These are phyloP conservation scores for Lophiotrema nucula DNA, from an alignment of 495 filamentous ascomycete species.

Conservation along the genomic window DNA sequence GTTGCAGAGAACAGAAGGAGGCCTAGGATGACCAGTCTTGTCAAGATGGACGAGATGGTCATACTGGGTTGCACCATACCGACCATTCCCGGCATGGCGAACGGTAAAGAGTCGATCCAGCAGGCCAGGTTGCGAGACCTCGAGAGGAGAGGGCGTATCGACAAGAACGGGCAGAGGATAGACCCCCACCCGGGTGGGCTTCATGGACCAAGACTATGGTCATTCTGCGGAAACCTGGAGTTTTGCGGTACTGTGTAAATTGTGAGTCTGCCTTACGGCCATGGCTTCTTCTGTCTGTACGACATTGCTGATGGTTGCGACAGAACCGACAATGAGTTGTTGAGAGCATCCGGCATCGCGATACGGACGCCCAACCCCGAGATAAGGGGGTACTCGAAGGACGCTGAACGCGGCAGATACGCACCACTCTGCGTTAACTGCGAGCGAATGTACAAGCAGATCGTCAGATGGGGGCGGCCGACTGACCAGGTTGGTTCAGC, in stretches of 20 bases:
- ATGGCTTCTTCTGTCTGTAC: too few species aligned
- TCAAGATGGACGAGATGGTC: neutral
- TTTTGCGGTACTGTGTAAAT: neutral
- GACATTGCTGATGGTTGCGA: too few species aligned
- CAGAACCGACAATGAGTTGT: neutral
- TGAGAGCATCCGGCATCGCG: neutral
- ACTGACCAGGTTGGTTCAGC: too few species aligned
- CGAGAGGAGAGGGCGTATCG: too few species aligned
- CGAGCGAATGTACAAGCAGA: neutral
- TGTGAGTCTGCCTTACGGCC: too few species aligned
- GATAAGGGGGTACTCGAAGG: neutral
- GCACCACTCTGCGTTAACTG: neutral
- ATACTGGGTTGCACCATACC: neutral
- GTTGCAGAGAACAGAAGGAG: neutral
- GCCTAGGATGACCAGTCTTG: neutral
- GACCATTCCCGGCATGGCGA: neutral
- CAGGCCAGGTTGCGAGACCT: neutral
- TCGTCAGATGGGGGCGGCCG: constrained; percentile 47
- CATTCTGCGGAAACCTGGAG: neutral
- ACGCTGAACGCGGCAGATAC: neutral
- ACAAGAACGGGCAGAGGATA: too few species aligned
- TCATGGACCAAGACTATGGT: neutral
- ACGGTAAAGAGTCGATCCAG: neutral
- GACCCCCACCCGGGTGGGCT: too few species aligned
- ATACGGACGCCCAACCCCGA: neutral